phyloP scores from a whole-genome alignment of 1,284 basidiomycete species.

The Cryptococcus depauperatus region DNA sequence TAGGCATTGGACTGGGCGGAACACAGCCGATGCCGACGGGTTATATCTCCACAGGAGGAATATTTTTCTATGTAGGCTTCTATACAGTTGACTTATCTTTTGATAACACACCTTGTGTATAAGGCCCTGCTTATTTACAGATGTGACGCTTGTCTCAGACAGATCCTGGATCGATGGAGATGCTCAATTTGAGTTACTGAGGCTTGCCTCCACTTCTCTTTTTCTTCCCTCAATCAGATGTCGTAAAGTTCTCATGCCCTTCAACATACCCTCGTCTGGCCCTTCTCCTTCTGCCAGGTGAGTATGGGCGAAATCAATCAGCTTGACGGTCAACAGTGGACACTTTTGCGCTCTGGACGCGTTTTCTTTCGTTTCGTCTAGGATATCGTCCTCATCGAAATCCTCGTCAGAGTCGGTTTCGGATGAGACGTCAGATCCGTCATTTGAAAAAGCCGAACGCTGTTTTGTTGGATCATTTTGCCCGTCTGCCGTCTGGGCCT shows the following conservation, averaged over 20 bases:
- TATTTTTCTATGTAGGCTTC: no score
- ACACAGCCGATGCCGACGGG: no score
- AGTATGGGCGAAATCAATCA: conserved; percentile 95
- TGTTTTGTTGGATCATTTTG: background rate
- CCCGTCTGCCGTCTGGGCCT: conserved; percentile 18
- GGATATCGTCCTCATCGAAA: conserved; percentile 40
- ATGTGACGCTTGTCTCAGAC: no score
- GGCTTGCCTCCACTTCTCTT: conserved; percentile 30
- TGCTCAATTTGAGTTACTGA: no score
- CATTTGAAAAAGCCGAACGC: conserved; percentile 15
- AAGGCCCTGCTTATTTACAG: no score
- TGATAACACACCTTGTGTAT: no score
- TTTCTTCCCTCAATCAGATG: conserved; percentile 52
- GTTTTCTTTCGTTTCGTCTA: conserved; percentile 24
- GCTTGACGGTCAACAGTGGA: conserved; percentile 58
- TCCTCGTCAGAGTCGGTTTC: conserved; percentile 29
- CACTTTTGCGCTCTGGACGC: conserved; percentile 43
- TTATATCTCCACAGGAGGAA: no score
- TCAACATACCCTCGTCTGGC: conserved; percentile 66
- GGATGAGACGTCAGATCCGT: conserved; percentile 32
- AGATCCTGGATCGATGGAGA: no score
- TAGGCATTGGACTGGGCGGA: no score
- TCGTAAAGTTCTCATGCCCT: conserved; percentile 60
- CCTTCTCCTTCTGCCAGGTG: conserved; percentile 61
- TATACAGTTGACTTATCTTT: no score